These are phyloP conservation scores for Echinochloa phyllopogon DNA, from an alignment of 176 grass and related monocot genomes.

Conservation along the genomic window DNA sequence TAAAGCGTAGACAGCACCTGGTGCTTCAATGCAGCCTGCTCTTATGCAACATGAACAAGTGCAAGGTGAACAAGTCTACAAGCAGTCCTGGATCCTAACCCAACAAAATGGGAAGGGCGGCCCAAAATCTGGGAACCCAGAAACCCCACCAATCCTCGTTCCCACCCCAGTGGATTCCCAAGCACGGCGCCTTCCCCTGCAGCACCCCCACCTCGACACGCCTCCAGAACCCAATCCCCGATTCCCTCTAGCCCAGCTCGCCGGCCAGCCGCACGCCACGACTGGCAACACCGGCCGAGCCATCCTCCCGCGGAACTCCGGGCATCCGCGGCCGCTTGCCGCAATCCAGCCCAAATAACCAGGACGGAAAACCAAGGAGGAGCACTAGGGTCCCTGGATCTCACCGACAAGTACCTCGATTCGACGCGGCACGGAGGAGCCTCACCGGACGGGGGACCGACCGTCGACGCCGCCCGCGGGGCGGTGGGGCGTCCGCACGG, in stretches of 20 bases:
- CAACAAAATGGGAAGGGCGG: not conserved
- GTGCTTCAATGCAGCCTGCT: not conserved
- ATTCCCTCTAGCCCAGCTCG: not conserved
- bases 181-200: not conserved
- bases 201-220: not conserved
- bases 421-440: not conserved
- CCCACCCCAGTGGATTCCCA: not conserved
- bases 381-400: conserved; percentile 34
- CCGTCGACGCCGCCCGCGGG: not conserved
- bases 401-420: conserved; percentile 33
- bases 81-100: not conserved
- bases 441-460: not conserved
- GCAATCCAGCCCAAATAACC: not conserved
- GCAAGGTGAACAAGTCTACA: not conserved
- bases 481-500: not conserved
- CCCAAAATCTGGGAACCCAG: not conserved
- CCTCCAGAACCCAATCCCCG: conserved; percentile 9
- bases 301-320: not conserved
- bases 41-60: not conserved
- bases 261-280: not conserved
- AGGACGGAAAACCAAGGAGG: not conserved
- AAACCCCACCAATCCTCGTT: not conserved
- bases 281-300: not conserved
- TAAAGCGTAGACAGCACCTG: not conserved
- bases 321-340: not conserved